Conservation (phyloP, 2,329 filamentous ascomycete genomes). For the Pyrenophora graminea region DNA sequence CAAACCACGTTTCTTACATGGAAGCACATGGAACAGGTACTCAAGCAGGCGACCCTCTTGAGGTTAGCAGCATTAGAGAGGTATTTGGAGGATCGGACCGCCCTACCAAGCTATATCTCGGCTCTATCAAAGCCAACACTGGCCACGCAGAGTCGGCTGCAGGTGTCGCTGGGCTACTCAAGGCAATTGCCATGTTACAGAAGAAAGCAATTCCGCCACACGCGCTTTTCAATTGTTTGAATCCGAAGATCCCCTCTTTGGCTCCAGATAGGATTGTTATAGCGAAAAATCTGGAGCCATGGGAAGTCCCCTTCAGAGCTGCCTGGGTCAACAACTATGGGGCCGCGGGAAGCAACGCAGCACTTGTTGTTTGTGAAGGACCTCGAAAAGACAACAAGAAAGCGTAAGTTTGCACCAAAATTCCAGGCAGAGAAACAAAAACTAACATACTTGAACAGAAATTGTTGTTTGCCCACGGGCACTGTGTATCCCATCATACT, state of each 20-base stretch:
- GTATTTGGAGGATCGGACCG: slow-evolving; percentile 9
- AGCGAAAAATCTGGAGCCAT: slow-evolving; percentile 1
- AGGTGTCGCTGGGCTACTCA: slow-evolving; percentile 37
- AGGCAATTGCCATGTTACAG: slow-evolving; percentile 34
- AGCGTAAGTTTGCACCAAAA: slow-evolving; percentile 1
- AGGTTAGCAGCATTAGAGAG: slow-evolving; percentile 23
- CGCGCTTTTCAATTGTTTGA: slow-evolving; percentile 1
- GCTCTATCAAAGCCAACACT: slow-evolving; percentile 38
- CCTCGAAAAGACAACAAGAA: background rate
- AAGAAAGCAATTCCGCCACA: background rate
- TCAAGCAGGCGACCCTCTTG: slow-evolving; percentile 30
- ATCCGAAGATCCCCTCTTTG: background rate
- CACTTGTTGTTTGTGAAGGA: background rate
- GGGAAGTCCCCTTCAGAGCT: slow-evolving; percentile 1
- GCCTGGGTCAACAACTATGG: background rate
- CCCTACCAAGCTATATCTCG: slow-evolving; percentile 21
- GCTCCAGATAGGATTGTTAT: slow-evolving; percentile 1
- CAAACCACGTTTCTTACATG: slow-evolving; percentile 32
- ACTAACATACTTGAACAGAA: slow-evolving; percentile 2
- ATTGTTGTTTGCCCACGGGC: background rate
- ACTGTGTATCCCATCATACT: slow-evolving; percentile 1
- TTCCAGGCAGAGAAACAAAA: background rate
- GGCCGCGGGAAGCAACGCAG: too few species aligned
- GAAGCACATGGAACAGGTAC: slow-evolving; percentile 42
- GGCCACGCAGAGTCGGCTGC: slow-evolving; percentile 43